Base-by-base conservation (phyloP, 1,284 basidiomycete genomes). In the Golubevia sp. region DNA sequence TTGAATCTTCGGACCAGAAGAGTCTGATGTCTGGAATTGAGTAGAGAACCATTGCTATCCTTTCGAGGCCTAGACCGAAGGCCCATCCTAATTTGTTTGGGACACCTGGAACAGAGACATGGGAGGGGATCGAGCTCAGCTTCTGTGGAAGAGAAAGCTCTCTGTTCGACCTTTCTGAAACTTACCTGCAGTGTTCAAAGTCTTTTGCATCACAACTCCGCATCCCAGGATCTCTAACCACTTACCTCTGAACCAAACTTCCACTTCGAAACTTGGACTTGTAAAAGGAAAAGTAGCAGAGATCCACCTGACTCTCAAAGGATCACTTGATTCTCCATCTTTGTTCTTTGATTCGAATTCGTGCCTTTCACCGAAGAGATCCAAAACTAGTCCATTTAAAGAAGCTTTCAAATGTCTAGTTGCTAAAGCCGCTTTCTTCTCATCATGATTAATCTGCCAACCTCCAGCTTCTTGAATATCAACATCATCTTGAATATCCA, bases 201-300 rank as follows among this genome's bases (percentile, higher is more conserved):
- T 97, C 30, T 90, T 88, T 81, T 98, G 94, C 73, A 90, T 88
- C 24, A 99, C 90, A 26, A 99, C 93, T 5, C 97, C 97, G 68
- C 89, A 95, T 0, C 97, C 97, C 1, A 99, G 86, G 65, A 99
- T 93, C 85, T 99, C 97, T 38, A 99, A 87, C 97, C 97, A 99
- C 82, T 97, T 92, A 11, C 93, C 96, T 63, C 91, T 89, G 86
- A 92, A 99, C 86, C 94, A 91, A 6, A 99, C 94, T 82, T 99
- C 97, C 50, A 99, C 95, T 83, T 99, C 97, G 81, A 92, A 99
- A 80, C 93, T 96, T 4, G 97, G 97, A 63, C 90, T 91, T 62
- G 97, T 99, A 87, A 97, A 99, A 0, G 97, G 97, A 86, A 99
- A 99, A 79, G 92, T 93, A 2, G 97, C 94, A 75, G 97, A 92